Evolutionary conservation across 192 early-diverging fungal genomes (phyloP).

Genomic region (Dimargaris cristalligena): DNA sequence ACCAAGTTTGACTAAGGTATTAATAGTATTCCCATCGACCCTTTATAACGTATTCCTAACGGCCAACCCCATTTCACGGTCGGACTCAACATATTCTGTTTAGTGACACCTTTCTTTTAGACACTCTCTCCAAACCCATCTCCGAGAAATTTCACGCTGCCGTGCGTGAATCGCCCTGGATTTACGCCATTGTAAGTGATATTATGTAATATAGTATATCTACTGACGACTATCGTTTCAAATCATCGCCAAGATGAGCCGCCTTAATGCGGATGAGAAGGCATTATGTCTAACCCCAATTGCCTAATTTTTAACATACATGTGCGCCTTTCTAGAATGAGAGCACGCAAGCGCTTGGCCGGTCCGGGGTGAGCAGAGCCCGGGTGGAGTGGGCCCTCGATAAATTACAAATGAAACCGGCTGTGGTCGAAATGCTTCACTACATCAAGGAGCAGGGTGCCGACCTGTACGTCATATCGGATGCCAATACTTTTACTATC

Average conservation of each 20-base stretch:
- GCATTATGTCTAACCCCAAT: not conserved
- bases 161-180: not conserved
- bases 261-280: not conserved
- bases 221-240: not conserved
- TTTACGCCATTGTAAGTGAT: not conserved
- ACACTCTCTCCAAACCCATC: not conserved
- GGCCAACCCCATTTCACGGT: not conserved
- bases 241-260: not conserved
- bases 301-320: not conserved
- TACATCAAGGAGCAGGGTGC: not conserved
- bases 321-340: not conserved
- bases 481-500: conserved; percentile 9
- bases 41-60: not conserved
- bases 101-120: not conserved
- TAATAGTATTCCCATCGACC: not conserved
- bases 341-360: not conserved
- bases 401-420: not conserved
- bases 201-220: not conserved
- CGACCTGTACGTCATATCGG: conserved; percentile 4
- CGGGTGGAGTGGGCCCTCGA: not conserved
- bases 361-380: not conserved
- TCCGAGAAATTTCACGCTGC: not conserved
- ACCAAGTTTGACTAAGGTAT: conserved; percentile 3
- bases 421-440: not conserved
- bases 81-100: no score